Base-by-base conservation (phyloP, 306 rosid genomes). In the Cucumis cinereus region DNA sequence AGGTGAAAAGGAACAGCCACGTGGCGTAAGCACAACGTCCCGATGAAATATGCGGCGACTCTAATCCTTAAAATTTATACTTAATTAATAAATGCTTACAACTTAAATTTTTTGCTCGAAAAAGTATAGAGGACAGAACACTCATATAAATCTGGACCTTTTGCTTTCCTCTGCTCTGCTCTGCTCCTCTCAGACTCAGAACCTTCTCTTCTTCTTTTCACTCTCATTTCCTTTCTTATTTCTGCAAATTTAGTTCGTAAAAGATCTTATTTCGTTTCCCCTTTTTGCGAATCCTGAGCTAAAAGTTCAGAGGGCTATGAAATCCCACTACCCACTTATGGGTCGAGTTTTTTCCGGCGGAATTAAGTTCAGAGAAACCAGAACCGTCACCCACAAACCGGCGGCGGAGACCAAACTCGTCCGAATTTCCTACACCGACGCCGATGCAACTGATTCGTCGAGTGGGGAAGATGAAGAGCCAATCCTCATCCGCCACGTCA, bases 401-500 rank as follows among this genome's bases (percentile, higher is more conserved):
- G 47, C 68, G 7, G 9, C 8, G 59, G 59, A 30, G 28, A 63
- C 86, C 0, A 82, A 63, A 30, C 41, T 87, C 10, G 54, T 89
- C 28, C 82, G 93, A 45, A 79, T 89, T 77, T 78, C 77, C 4
- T 80, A 79, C 30, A 85, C 82, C 1, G 93, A 89, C 73, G 59
- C 20, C 8, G 70, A 89, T 28, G 90, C 90, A 3, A 89, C 91
- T 0, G 93, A 89, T 78, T 79, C 90, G 0, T 89, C 94, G 0
- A 79, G 94, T 55, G 90, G 75, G 2, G 90, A 84, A n/a, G 85
- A 76, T 1, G 86, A 84, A 7, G 78, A 36, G 40, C 19, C 49
- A 47, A 15, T 28, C 22, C 17, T 16, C 28, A 23, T 15, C 23
- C 61, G 30, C 23, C 74, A 75, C 47, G 85, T 76, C 83, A 85